These are phyloP conservation scores for Candida dendrica DNA, from an alignment of 805 yeast species.

Conservation along the genomic window DNA sequence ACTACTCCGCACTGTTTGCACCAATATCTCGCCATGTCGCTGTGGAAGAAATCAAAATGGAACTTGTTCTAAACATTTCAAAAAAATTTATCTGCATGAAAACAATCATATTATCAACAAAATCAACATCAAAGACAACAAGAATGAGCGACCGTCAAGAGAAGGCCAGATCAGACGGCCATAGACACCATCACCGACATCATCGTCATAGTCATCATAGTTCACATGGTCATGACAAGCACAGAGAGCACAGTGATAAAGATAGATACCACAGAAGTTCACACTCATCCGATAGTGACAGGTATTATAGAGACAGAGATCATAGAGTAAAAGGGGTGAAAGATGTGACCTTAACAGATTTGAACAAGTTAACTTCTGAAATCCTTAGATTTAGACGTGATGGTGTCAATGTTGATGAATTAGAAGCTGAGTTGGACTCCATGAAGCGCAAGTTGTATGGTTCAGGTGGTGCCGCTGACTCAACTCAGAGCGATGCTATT, in stretches of 20 bases:
- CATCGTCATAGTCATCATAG: background rate
- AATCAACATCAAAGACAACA: background rate
- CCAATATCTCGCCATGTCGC: conserved; percentile 11
- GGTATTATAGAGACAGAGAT: background rate
- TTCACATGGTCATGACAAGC: too few species aligned
- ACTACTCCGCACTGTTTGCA: conserved; percentile 28
- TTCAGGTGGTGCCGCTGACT: background rate
- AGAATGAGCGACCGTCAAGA: background rate
- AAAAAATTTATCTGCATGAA: background rate
- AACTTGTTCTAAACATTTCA: background rate
- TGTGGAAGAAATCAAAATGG: too few species aligned
- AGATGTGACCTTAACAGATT: conserved; percentile 6
- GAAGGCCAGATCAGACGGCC: background rate
- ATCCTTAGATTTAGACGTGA: conserved; percentile 23
- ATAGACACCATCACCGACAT: background rate
- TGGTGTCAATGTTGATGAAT: conserved; percentile 15
- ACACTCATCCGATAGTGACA: background rate
- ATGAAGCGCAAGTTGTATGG: conserved; percentile 4
- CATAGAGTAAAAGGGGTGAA: background rate
- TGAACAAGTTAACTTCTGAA: conserved; percentile 26
- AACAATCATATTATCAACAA: background rate
- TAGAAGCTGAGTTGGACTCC: conserved; percentile 11
- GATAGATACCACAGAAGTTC: background rate
- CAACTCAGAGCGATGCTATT: background rate
- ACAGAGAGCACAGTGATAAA: background rate